These are phyloP conservation scores for Isoetes taiwanensis DNA, from an alignment of 75 land plant species.

Conservation along the genomic window DNA sequence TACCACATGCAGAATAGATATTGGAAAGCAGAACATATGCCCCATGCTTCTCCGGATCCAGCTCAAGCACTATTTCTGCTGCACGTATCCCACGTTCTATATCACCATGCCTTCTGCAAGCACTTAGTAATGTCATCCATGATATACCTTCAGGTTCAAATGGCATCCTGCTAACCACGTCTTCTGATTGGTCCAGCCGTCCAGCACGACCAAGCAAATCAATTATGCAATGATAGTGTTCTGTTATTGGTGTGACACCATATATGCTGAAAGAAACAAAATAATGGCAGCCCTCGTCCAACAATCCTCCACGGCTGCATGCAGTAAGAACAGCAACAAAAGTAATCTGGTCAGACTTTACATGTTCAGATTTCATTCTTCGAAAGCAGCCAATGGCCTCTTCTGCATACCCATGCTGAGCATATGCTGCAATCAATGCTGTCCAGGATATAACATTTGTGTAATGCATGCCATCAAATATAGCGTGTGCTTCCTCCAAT, in stretches of 20 bases:
- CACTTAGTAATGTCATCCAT: constrained; percentile 1
- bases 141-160: neutral
- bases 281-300: neutral
- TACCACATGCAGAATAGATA: too few species aligned
- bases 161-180: neutral
- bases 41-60: too few species aligned
- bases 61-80: too few species aligned
- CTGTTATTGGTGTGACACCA: neutral
- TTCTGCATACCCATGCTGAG: constrained; percentile 8
- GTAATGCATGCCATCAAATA: constrained; percentile 25
- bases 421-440: constrained; percentile 28
- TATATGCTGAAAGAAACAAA: neutral
- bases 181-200: neutral
- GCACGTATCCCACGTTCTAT: neutral
- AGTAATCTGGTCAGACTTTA: constrained; percentile 10
- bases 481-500: constrained; percentile 15
- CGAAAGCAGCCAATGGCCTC: constrained; percentile 20
- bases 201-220: constrained; percentile 8
- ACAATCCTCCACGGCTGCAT: constrained; percentile 4
- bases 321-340: constrained; percentile 17
- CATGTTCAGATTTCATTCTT: constrained; percentile 21
- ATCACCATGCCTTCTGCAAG: constrained; percentile 1
- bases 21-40: too few species aligned
- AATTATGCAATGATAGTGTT: constrained; percentile 4
- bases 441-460: constrained; percentile 30